These are phyloP conservation scores for Nyctanthes arbortristis DNA, from an alignment of 257 asterid genomes.

Conservation along the genomic window DNA sequence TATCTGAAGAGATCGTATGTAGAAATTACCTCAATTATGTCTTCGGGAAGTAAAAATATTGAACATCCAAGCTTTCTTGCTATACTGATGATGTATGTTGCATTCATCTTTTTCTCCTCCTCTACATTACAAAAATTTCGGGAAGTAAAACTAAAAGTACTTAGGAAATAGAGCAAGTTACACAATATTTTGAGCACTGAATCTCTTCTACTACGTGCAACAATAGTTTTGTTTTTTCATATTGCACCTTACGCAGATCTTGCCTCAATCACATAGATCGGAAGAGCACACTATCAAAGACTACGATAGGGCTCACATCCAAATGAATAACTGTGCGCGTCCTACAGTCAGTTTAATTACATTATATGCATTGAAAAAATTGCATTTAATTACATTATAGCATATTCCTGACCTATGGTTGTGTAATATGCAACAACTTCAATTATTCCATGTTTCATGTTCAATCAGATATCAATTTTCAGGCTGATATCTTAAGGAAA, in stretches of 20 bases:
- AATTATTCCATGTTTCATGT: not conserved
- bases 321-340: no score
- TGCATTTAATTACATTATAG: no score
- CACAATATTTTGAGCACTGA: not conserved
- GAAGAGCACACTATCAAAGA: no score
- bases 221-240: no score
- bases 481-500: not conserved
- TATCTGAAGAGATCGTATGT: no score
- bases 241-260: no score
- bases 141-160: not conserved
- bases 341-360: no score
- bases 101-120: constrained; percentile 91
- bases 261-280: no score
- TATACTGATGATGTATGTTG: constrained; percentile 84
- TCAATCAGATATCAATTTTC: not conserved
- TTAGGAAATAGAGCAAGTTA: not conserved
- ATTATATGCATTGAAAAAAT: no score
- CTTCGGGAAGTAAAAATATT: constrained; percentile 90
- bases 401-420: no score
- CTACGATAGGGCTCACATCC: no score
- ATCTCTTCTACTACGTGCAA: no score
- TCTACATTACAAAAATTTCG: constrained; percentile 38
- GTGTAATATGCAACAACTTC: not conserved
- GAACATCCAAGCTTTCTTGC: constrained; percentile 99
- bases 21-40: constrained; percentile 75